Conservation (phyloP, 73 alveolate species). For the Paramecium biaurelia region DNA sequence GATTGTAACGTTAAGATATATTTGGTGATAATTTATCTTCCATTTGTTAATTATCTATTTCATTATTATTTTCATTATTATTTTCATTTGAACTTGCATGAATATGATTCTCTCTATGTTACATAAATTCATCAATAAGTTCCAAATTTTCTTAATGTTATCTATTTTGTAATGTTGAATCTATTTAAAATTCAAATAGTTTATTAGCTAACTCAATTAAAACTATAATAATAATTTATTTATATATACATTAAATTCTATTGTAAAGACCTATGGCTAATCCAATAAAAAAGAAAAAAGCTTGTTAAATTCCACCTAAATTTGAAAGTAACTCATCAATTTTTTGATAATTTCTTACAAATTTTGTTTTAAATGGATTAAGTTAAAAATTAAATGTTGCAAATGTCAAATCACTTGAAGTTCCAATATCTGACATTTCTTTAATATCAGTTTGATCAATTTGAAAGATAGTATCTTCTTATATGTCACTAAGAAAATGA, state of each 20-base stretch:
- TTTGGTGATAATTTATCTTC: not conserved
- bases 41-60: not conserved
- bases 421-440: not conserved
- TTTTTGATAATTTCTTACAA: not conserved
- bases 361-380: conserved; percentile 28
- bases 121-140: not conserved
- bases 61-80: not conserved
- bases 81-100: not conserved
- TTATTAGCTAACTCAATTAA: not conserved
- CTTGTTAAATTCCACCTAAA: conserved; percentile 29
- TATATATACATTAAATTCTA: not conserved
- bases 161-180: not conserved
- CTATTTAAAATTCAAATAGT: not conserved
- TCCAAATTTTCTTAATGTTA: conserved; percentile 20
- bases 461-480: not conserved
- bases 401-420: not conserved
- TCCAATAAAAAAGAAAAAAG: not conserved
- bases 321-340: conserved; percentile 3
- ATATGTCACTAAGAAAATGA: not conserved
- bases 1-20: not conserved
- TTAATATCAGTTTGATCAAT: not conserved
- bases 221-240: not conserved
- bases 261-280: not conserved
- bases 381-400: not conserved
- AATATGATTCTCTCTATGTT: not conserved